A percentile compares a stretch with the other conserved stretches of the same genome.
Conservation (phyloP, 164 flowering plant species). For the Vitis amurensis region DNA sequence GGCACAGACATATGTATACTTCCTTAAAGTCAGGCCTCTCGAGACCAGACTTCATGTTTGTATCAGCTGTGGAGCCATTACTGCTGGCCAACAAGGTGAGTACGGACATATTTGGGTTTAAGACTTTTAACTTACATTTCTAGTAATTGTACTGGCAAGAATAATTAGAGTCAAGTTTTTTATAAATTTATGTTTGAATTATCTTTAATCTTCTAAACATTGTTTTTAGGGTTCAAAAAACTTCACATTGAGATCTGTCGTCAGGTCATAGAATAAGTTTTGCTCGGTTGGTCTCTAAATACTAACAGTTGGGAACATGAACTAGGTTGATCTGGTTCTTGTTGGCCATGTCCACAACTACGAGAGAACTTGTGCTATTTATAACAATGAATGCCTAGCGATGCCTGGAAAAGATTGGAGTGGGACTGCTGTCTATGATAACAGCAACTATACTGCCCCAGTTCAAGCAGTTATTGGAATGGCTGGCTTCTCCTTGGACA, state of each 20-base stretch:
- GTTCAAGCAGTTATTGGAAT: constrained; percentile 84
- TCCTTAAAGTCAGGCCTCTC: constrained; percentile 19
- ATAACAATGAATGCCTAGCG: constrained; percentile 40
- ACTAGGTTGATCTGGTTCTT: constrained; percentile 72
- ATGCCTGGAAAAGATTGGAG: constrained; percentile 60
- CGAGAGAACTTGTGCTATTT: constrained; percentile 80
- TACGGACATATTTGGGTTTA: too few relatives aligned
- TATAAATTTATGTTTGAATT: too few relatives aligned
- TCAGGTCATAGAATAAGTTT: neutral
- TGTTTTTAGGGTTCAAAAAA: too few relatives aligned
- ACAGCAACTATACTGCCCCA: constrained; percentile 69
- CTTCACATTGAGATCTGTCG: too few relatives aligned
- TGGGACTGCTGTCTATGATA: constrained; percentile 65
- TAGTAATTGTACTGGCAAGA: too few relatives aligned
- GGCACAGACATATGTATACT: constrained; percentile 89
- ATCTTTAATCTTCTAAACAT: too few relatives aligned
- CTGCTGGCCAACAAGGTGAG: constrained; percentile 56
- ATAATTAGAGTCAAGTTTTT: too few relatives aligned
- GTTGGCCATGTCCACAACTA: constrained; percentile 95
- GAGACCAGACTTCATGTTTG: constrained; percentile 24
- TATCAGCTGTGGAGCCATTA: constrained; percentile 58
- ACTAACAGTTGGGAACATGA: neutral
- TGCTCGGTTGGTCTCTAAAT: too few relatives aligned
- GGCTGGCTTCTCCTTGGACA: constrained; percentile 77
- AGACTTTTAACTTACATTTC: too few relatives aligned